A percentile compares a stretch with the other conserved stretches of the same genome.
These are phyloP conservation scores for Pseudogymnoascus sp. DNA, from an alignment of 2,329 filamentous ascomycete species.

Conservation along the genomic window DNA sequence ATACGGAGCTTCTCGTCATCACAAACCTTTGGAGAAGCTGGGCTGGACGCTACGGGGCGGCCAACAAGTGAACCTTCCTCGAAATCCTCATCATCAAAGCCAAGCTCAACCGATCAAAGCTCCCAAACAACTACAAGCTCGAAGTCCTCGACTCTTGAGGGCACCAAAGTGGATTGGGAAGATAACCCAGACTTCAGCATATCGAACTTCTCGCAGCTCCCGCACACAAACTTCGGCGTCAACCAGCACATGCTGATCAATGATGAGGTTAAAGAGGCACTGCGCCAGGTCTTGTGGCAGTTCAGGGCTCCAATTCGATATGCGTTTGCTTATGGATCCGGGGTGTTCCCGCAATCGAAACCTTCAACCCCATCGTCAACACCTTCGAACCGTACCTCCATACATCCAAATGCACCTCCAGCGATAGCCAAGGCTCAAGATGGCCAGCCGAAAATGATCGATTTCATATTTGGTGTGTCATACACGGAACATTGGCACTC, in stretches of 20 bases:
- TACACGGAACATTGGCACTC: conserved; percentile 97
- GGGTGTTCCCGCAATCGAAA: conserved; percentile 77
- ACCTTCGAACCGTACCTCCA: conserved; percentile 49
- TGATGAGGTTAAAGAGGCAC: conserved; percentile 84
- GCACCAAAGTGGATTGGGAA: conserved; percentile 51
- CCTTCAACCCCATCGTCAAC: conserved; percentile 37
- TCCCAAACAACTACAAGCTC: background rate
- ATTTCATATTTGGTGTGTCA: conserved; percentile 94
- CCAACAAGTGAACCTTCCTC: background rate
- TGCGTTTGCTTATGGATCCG: conserved; percentile 94
- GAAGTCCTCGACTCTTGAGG: background rate
- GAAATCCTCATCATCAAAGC: background rate
- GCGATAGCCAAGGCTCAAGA: conserved; percentile 80
- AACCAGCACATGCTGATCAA: conserved; percentile 98
- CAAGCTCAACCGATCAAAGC: background rate
- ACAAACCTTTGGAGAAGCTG: background rate
- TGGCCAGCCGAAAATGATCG: conserved; percentile 90
- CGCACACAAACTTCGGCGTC: conserved; percentile 75
- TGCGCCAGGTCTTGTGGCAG: conserved; percentile 81
- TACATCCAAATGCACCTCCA: conserved; percentile 75
- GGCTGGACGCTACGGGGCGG: background rate
- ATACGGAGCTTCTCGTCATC: background rate
- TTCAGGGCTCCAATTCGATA: conserved; percentile 92
- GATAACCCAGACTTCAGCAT: conserved; percentile 66
- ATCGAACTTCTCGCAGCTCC: conserved; percentile 67